Conservation (phyloP, 305 asterid genomes). For the Lippia alba region DNA sequence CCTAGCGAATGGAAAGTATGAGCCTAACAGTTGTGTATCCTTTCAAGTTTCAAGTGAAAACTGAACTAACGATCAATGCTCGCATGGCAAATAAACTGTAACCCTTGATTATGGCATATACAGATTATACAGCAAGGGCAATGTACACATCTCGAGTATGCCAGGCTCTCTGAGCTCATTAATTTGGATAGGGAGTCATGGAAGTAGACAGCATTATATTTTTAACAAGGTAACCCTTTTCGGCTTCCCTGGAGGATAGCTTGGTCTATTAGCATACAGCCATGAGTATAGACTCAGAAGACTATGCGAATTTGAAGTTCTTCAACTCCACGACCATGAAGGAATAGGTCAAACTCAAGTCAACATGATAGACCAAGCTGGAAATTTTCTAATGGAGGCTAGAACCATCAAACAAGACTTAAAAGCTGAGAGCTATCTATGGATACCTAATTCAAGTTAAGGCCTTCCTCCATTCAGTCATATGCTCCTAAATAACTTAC, state of each 20-base stretch:
- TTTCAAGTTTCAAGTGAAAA: slow-evolving; percentile 5
- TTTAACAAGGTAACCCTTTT: slow-evolving; percentile 4
- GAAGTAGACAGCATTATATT: neutral
- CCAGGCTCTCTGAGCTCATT: slow-evolving; percentile 7
- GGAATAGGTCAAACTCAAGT: slow-evolving; percentile 22
- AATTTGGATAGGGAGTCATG: slow-evolving; percentile 7
- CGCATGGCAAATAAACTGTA: slow-evolving; percentile 11
- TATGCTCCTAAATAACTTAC: too few species aligned
- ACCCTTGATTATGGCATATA: slow-evolving; percentile 1
- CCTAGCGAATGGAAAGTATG: slow-evolving; percentile 15
- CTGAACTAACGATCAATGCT: slow-evolving; percentile 13
- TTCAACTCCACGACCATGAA: slow-evolving; percentile 14
- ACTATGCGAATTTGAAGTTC: neutral
- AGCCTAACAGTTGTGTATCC: neutral
- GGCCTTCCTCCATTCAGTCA: too few species aligned
- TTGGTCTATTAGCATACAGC: neutral
- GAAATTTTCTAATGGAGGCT: neutral
- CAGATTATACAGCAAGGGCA: neutral
- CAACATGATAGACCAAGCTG: neutral
- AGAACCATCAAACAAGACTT: slow-evolving; percentile 10
- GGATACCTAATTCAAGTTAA: neutral
- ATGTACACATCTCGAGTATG: slow-evolving; percentile 3
- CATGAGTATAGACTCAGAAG: slow-evolving; percentile 7
- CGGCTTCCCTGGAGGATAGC: slow-evolving; percentile 9
- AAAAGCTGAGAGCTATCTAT: slow-evolving; percentile 12